A percentile compares a stretch with the other conserved stretches of the same genome.
Evolutionary conservation across 345 rosid species (phyloP).

Genomic region (Heritiera littoralis): DNA sequence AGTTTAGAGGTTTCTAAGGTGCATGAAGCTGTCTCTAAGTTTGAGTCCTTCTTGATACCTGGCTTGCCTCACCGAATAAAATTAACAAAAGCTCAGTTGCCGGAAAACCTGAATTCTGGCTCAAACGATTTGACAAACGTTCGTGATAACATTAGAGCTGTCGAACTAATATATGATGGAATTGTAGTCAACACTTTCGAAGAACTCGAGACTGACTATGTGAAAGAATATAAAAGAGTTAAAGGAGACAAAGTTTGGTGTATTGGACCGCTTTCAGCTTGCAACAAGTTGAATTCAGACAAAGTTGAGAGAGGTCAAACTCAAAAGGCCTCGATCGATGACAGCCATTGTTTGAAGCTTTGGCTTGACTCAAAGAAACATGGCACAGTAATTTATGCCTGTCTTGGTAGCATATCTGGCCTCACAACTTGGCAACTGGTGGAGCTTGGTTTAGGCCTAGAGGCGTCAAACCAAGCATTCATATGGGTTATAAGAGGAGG

Average conservation of each 20-base stretch:
- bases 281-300: conserved; percentile 34
- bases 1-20: conserved; percentile 21
- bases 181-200: conserved; percentile 43
- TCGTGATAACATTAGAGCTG: conserved; percentile 17
- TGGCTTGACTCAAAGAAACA: conserved; percentile 44
- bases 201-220: conserved; percentile 38
- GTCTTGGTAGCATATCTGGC: conserved; percentile 47
- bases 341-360: conserved; percentile 23
- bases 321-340: conserved; percentile 13
- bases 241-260: conserved; percentile 42
- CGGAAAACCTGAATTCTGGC: conserved; percentile 19
- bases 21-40: conserved; percentile 21
- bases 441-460: conserved; percentile 52
- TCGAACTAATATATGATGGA: conserved; percentile 27
- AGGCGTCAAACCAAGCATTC: conserved; percentile 38
- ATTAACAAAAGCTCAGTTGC: conserved; percentile 34
- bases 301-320: conserved; percentile 41
- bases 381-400: conserved; percentile 43
- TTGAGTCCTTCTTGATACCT: conserved; percentile 33
- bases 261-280: conserved; percentile 45
- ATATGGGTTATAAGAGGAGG: conserved; percentile 32
- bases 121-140: conserved; percentile 2
- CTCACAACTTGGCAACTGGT: conserved; percentile 38
- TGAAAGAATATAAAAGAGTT: conserved; percentile 27
- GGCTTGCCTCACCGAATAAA: conserved; percentile 31